Conservation (phyloP, 257 asterid species). For the Lithospermum erythrorhizon region DNA sequence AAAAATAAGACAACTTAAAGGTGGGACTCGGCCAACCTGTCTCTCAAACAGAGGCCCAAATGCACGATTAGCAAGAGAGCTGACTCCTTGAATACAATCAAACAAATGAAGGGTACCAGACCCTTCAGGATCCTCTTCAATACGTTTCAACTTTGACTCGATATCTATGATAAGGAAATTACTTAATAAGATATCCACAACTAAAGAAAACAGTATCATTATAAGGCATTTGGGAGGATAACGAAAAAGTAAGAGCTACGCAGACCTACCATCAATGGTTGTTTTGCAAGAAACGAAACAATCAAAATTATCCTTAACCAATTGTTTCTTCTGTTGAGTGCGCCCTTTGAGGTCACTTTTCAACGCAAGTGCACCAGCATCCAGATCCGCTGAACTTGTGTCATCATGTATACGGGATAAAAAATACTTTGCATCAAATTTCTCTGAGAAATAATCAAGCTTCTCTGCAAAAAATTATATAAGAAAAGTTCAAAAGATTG, state of each 20-base stretch:
- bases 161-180: constrained; percentile 47
- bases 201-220: neutral
- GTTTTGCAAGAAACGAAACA: constrained; percentile 99
- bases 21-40: constrained; percentile 55
- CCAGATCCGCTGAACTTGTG: constrained; percentile 81
- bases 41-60: constrained; percentile 95
- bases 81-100: constrained; percentile 77
- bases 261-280: constrained; percentile 78
- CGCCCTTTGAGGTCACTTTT: constrained; percentile 86
- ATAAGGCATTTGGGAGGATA: neutral
- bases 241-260: neutral
- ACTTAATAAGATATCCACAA: constrained; percentile 4
- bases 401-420: constrained; percentile 85
- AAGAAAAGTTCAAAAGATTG: neutral
- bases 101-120: constrained; percentile 77
- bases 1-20: constrained; percentile 6
- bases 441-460: constrained; percentile 79
- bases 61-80: constrained; percentile 76
- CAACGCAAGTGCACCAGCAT: constrained; percentile 75
- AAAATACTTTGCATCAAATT: constrained; percentile 74
- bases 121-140: constrained; percentile 98
- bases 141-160: constrained; percentile 87
- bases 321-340: constrained; percentile 89
- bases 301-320: constrained; percentile 98
- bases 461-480: constrained; percentile 49